A percentile compares a stretch with the other conserved stretches of the same genome.
phyloP scores from a whole-genome alignment of 768 basidiomycete species.

The Podaxis carcinomalis region DNA sequence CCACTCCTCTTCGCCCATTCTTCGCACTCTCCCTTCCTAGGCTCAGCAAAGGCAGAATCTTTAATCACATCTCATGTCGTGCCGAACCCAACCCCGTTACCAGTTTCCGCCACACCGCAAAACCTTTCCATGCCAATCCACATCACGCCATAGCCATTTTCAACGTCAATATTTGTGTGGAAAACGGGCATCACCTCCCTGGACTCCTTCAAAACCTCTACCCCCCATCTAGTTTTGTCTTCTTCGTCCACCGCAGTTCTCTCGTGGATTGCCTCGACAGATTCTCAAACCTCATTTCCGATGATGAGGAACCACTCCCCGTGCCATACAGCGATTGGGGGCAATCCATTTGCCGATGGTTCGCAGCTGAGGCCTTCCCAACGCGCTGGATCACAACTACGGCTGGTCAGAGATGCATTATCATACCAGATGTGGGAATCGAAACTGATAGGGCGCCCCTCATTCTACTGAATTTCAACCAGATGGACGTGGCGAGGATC shows the following conservation, averaged over 20 bases:
- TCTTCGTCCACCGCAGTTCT: conserved; percentile 31
- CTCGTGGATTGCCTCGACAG: conserved; percentile 11
- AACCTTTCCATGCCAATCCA: conserved; percentile 16
- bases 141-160: conserved; percentile 30
- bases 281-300: not conserved
- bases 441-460: conserved; percentile 7
- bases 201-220: not conserved
- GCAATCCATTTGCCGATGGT: conserved; percentile 28
- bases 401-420: conserved; percentile 28
- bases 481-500: conserved; percentile 15
- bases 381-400: conserved; percentile 38
- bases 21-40: conserved; percentile 25
- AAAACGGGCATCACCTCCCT: not conserved
- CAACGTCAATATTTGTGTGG: conserved; percentile 21
- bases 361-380: conserved; percentile 21
- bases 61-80: conserved; percentile 29
- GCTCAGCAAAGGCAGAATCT: conserved; percentile 19
- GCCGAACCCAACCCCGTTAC: conserved; percentile 36
- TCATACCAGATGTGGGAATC: conserved; percentile 14
- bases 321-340: conserved; percentile 30
- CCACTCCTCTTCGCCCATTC: conserved; percentile 16
- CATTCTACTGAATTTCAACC: conserved; percentile 26
- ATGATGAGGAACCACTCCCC: not conserved
- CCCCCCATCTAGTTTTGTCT: conserved; percentile 19
- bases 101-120: conserved; percentile 4